These are phyloP conservation scores for Cicer cuneatum DNA, from an alignment of 306 rosid species.

Conservation along the genomic window DNA sequence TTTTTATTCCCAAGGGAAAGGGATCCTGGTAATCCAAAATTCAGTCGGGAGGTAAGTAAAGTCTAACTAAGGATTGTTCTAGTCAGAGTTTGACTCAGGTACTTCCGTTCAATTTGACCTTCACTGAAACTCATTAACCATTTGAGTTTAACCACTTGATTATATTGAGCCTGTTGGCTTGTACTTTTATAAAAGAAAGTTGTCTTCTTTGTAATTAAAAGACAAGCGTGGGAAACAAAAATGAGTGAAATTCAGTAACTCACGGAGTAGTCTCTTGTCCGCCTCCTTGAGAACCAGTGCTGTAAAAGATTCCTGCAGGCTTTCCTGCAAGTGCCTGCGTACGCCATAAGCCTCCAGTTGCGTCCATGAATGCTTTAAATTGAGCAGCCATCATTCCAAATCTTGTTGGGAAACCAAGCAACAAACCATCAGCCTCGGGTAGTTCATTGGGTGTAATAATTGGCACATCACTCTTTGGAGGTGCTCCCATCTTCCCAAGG, in stretches of 20 bases:
- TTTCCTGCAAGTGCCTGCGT: conserved; percentile 86
- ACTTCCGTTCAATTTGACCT: too few species aligned
- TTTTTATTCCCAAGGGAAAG: too few species aligned
- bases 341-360: conserved; percentile 93
- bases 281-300: conserved; percentile 97
- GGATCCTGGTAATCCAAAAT: too few species aligned
- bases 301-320: conserved; percentile 94
- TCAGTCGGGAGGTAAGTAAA: too few species aligned
- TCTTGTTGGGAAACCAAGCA: conserved; percentile 93
- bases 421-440: conserved; percentile 85
- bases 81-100: too few species aligned
- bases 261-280: conserved; percentile 99
- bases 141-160: too few species aligned
- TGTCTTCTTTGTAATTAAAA: background rate
- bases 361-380: conserved; percentile 85
- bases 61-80: too few species aligned
- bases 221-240: background rate
- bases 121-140: too few species aligned
- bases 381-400: conserved; percentile 96
- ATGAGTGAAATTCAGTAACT: conserved; percentile 42
- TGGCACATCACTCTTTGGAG: conserved; percentile 83
- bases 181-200: background rate
- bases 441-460: conserved; percentile 70
- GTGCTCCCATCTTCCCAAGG: conserved; percentile 88
- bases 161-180: background rate